Conservation (phyloP, 2,329 filamentous ascomycete species). For the Drechslerella dactyloides region DNA sequence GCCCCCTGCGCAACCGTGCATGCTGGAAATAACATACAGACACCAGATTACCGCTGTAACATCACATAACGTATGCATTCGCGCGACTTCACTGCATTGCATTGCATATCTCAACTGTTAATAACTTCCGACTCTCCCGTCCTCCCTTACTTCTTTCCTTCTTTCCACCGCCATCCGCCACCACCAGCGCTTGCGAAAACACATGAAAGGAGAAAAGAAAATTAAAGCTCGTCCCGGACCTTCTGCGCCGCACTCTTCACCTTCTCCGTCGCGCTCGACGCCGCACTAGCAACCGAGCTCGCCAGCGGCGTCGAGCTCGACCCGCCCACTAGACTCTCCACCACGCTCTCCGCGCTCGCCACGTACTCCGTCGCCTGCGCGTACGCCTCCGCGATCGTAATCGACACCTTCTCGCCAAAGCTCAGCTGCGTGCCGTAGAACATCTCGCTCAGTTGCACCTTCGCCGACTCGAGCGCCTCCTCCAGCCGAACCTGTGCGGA, state of each 20-base stretch:
- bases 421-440: slow-evolving; percentile 48
- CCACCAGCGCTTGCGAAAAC: neutral
- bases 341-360: slow-evolving; percentile 32
- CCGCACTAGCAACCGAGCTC: slow-evolving; percentile 48
- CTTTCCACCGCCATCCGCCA: too few species aligned
- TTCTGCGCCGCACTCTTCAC: slow-evolving; percentile 54
- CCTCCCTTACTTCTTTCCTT: too few species aligned
- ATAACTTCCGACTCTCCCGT: too few species aligned
- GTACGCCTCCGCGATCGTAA: slow-evolving; percentile 39
- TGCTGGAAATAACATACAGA: too few species aligned
- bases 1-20: too few species aligned
- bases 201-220: neutral
- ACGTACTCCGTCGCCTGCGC: slow-evolving; percentile 40
- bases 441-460: slow-evolving; percentile 50
- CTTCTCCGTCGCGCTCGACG: slow-evolving; percentile 58
- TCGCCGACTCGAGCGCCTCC: slow-evolving; percentile 51
- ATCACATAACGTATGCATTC: too few species aligned
- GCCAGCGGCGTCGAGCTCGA: slow-evolving; percentile 44
- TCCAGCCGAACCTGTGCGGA: slow-evolving; percentile 36
- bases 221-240: slow-evolving; percentile 53
- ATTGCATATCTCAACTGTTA: too few species aligned
- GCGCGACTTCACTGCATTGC: too few species aligned
- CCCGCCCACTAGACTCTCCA: slow-evolving; percentile 33
- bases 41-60: too few species aligned
- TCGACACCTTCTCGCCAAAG: slow-evolving; percentile 47